phyloP scores from a whole-genome alignment of 2,329 filamentous ascomycete species.

The Clarireedia hainanense region DNA sequence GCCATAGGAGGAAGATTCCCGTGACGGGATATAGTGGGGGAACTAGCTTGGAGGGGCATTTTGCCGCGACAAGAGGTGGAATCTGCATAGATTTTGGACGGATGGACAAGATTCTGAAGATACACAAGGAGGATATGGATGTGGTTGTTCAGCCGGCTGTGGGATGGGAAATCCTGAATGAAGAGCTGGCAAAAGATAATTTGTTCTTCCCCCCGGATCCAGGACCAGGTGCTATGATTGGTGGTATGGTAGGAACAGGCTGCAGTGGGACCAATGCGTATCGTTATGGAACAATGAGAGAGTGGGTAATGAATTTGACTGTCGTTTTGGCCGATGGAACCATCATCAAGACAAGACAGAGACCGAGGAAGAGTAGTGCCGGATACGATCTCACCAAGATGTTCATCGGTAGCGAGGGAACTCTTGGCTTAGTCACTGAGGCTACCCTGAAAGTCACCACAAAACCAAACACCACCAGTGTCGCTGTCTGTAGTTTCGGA shows the following conservation, averaged over 20 bases:
- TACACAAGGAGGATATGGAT: constrained; percentile 73
- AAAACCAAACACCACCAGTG: constrained; percentile 69
- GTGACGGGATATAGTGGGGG: constrained; percentile 84
- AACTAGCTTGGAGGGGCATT: constrained; percentile 85
- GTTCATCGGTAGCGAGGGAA: constrained; percentile 88
- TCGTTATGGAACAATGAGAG: constrained; percentile 88
- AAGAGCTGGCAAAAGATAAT: constrained; percentile 61
- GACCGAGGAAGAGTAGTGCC: constrained; percentile 81
- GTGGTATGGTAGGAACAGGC: constrained; percentile 74
- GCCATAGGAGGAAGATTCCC: constrained; percentile 71
- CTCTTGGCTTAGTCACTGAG: constrained; percentile 84
- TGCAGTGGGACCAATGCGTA: constrained; percentile 81
- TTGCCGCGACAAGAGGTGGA: constrained; percentile 72
- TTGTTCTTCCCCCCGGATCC: constrained; percentile 92
- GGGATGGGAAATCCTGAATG: constrained; percentile 81
- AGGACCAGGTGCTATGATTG: constrained; percentile 86
- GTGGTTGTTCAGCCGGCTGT: constrained; percentile 74
- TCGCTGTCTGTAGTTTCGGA: constrained; percentile 65
- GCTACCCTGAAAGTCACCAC: constrained; percentile 82
- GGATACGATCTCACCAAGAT: constrained; percentile 87
- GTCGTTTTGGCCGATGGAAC: constrained; percentile 88
- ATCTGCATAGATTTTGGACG: constrained; percentile 79
- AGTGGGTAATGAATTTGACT: constrained; percentile 83
- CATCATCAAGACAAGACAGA: constrained; percentile 79
- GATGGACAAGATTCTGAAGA: constrained; percentile 72